phyloP scores from a whole-genome alignment of 2,329 filamentous ascomycete genomes.

The Botryotinia narcissicola region DNA sequence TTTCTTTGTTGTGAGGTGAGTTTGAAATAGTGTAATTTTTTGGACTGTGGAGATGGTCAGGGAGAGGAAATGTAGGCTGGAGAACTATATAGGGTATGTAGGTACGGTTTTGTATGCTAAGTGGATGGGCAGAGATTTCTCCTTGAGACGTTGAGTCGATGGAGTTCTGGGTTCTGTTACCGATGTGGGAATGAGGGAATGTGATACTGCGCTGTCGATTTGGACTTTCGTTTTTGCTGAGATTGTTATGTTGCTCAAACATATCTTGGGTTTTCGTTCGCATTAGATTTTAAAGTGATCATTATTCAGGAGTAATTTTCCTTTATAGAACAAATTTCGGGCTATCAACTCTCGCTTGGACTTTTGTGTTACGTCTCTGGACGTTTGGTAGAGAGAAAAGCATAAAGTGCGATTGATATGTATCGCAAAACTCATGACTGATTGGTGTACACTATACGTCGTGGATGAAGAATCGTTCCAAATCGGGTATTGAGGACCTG shows the following conservation, averaged over 20 bases:
- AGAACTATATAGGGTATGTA: too few species aligned
- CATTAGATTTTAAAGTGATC: not conserved
- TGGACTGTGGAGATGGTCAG: too few species aligned
- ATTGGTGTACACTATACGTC: not conserved
- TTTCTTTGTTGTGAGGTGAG: too few species aligned
- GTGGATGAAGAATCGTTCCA: not conserved
- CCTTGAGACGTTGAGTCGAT: not conserved
- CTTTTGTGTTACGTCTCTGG: not conserved
- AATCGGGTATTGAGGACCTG: too few species aligned
- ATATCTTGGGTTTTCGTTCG: not conserved
- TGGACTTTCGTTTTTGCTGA: rapidly evolving
- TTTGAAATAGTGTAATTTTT: too few species aligned
- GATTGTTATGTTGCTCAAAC: not conserved
- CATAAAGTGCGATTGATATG: not conserved
- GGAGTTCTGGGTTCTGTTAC: not conserved
- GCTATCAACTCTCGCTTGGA: not conserved
- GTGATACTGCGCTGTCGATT: not conserved
- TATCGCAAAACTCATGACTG: not conserved
- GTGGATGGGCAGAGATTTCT: not conserved
- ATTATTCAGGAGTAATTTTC: not conserved
- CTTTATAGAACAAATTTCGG: rapidly evolving
- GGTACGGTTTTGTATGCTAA: not conserved
- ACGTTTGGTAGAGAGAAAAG: not conserved
- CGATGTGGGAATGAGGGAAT: too few species aligned
- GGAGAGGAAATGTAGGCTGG: too few species aligned